Evolutionary conservation across 164 flowering plant genomes (phyloP).

Genomic region (Cinnamomum chago): DNA sequence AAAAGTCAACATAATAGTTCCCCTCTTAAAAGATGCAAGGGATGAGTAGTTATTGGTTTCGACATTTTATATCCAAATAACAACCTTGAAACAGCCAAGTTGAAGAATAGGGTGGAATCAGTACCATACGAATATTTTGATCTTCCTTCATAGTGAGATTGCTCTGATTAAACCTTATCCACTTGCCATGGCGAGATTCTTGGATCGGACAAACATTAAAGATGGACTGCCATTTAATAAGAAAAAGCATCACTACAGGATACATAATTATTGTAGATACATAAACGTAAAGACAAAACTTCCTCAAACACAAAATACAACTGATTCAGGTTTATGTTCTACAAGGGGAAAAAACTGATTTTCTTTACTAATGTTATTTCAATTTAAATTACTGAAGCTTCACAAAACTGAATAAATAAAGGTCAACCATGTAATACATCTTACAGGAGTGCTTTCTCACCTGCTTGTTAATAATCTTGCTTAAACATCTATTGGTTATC

Average conservation of each 20-base stretch:
- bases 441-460: too few relatives aligned
- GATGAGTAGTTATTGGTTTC: background rate
- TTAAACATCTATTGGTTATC: too few relatives aligned
- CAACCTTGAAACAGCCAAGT: background rate
- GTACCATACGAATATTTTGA: constrained; percentile 47
- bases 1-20: background rate
- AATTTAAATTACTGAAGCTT: too few relatives aligned
- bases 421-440: too few relatives aligned
- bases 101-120: background rate
- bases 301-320: background rate
- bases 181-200: constrained; percentile 21
- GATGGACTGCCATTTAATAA: constrained; percentile 35
- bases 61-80: background rate
- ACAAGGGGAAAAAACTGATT: too few relatives aligned
- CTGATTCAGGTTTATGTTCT: background rate
- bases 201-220: constrained; percentile 19
- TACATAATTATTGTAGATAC: background rate
- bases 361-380: too few relatives aligned
- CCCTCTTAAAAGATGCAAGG: too few relatives aligned
- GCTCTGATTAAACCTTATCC: constrained; percentile 27
- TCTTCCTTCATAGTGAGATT: constrained; percentile 33
- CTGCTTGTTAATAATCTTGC: too few relatives aligned
- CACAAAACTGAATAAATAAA: too few relatives aligned
- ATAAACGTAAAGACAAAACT: background rate
- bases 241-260: background rate